These are phyloP conservation scores for Fonsecaea multimorphosa DNA, from an alignment of 2,329 filamentous ascomycete genomes.

Conservation along the genomic window DNA sequence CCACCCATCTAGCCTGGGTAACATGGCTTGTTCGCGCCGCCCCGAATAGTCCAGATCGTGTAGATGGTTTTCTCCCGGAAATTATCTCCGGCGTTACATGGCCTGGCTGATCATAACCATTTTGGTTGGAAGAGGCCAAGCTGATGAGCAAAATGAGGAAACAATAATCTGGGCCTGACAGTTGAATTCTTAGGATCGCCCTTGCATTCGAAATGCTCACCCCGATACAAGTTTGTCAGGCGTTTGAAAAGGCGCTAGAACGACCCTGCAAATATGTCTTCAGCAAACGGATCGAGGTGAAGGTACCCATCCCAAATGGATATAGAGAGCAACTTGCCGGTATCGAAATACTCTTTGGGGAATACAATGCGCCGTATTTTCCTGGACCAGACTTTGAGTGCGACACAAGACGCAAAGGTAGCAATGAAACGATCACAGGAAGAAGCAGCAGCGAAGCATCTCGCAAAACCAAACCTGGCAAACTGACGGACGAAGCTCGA, in stretches of 20 bases:
- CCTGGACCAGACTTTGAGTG: constrained; percentile 63
- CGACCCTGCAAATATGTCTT: constrained; percentile 79
- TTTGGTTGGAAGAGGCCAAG: not conserved
- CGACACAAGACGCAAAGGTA: constrained; percentile 42
- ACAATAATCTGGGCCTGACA: constrained; percentile 11
- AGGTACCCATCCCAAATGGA: constrained; percentile 82
- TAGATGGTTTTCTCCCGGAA: not conserved
- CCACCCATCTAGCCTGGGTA: not conserved
- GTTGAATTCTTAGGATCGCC: constrained; percentile 66
- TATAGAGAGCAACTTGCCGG: constrained; percentile 85
- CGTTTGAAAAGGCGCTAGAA: constrained; percentile 78
- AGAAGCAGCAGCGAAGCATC: constrained; percentile 16
- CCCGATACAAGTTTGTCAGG: constrained; percentile 78
- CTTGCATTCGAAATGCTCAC: constrained; percentile 89
- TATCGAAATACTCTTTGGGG: constrained; percentile 65
- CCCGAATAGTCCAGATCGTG: not conserved
- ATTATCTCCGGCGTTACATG: not conserved
- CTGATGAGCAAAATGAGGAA: not conserved
- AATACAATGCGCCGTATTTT: constrained; percentile 67
- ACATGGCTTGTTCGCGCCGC: not conserved
- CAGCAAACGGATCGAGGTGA: constrained; percentile 76
- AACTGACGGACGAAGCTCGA: constrained; percentile 75
- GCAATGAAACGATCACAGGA: constrained; percentile 33
- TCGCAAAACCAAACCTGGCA: constrained; percentile 41
- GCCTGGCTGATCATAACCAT: constrained; percentile 3